Evolutionary conservation across 1,284 basidiomycete genomes (phyloP).

Genomic region (Golubevia pallescens): DNA sequence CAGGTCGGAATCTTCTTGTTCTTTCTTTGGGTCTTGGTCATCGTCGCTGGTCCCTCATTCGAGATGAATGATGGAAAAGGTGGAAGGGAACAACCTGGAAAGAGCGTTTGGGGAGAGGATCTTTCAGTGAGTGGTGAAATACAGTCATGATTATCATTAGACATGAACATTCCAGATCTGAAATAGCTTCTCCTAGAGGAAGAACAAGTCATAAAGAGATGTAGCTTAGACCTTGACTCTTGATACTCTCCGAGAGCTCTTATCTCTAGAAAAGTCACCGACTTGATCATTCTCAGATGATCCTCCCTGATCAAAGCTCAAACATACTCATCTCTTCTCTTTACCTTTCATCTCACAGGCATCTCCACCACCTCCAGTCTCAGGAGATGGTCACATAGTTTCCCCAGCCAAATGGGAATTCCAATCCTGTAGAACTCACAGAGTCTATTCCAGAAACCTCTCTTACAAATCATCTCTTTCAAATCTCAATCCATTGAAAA

Average conservation of each 20-base stretch:
- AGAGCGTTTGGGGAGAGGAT: not conserved
- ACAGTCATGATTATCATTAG: too few relatives aligned
- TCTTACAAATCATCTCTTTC: slow-evolving; percentile 26
- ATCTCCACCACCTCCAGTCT: slow-evolving; percentile 29
- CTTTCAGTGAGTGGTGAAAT: not conserved
- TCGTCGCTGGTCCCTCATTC: slow-evolving; percentile 25
- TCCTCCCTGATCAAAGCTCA: too few relatives aligned
- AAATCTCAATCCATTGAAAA: slow-evolving; percentile 24
- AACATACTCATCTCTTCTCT: too few relatives aligned
- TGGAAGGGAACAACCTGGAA: not conserved
- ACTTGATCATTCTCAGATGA: too few relatives aligned
- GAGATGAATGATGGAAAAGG: slow-evolving; percentile 5
- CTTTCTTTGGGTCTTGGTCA: slow-evolving; percentile 41
- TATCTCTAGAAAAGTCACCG: too few relatives aligned
- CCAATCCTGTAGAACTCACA: slow-evolving; percentile 24
- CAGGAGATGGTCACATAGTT: slow-evolving; percentile 38
- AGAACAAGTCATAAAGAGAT: too few relatives aligned
- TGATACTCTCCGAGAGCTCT: too few relatives aligned
- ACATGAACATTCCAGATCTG: too few relatives aligned
- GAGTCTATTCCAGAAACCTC: too few relatives aligned
- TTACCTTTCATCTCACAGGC: slow-evolving; percentile 14
- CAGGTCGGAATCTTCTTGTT: slow-evolving; percentile 43
- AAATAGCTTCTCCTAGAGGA: too few relatives aligned
- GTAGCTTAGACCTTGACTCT: too few relatives aligned
- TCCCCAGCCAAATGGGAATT: slow-evolving; percentile 31